These are phyloP conservation scores for Anaeromyces robustus DNA, from an alignment of 192 early-diverging fungal genomes.

Conservation along the genomic window DNA sequence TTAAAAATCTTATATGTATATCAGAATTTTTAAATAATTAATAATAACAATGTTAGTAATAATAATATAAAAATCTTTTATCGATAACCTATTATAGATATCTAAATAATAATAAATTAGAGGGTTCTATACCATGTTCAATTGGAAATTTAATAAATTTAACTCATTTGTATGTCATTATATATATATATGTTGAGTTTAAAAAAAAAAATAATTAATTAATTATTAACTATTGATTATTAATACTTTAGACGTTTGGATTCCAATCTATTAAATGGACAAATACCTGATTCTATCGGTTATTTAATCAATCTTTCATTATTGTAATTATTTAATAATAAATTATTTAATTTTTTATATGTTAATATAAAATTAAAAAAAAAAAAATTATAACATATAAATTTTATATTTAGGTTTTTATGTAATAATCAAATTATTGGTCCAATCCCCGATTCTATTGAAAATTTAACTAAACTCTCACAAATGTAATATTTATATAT, in stretches of 20 bases:
- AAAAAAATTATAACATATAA: background rate
- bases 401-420: background rate
- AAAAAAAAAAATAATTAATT: too few species aligned
- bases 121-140: too few species aligned
- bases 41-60: too few species aligned
- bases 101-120: too few species aligned
- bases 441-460: background rate
- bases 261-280: background rate
- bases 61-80: too few species aligned
- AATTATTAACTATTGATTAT: too few species aligned
- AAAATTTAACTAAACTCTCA: background rate
- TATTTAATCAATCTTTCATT: background rate
- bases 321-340: background rate
- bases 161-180: too few species aligned
- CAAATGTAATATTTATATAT: background rate
- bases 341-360: background rate
- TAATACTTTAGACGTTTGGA: background rate
- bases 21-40: too few species aligned
- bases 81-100: too few species aligned
- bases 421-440: background rate
- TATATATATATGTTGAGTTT: too few species aligned
- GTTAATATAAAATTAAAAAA: background rate
- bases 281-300: background rate
- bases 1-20: too few species aligned
- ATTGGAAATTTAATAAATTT: too few species aligned